Evolutionary conservation across 768 basidiomycete genomes (phyloP).

Genomic region (Leccinum imitatum): DNA sequence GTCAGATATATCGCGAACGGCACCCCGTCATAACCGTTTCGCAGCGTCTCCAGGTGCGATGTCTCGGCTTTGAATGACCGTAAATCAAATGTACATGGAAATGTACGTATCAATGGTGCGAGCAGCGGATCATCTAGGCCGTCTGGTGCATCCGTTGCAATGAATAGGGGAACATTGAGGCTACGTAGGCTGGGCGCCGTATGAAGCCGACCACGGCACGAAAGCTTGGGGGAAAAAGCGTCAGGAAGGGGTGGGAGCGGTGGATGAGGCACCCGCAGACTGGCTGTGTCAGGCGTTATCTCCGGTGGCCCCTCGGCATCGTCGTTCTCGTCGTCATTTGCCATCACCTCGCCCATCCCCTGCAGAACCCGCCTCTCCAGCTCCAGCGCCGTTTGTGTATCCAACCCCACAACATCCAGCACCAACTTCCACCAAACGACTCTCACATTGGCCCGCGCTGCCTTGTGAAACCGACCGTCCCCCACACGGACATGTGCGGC

Average conservation of each 20-base stretch:
- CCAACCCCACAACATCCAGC: slow-evolving; percentile 44
- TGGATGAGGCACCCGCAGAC: slow-evolving; percentile 28
- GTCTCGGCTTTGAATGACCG: slow-evolving; percentile 44
- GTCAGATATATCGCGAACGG: slow-evolving; percentile 46
- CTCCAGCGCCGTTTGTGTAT: slow-evolving; percentile 34
- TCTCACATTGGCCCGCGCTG: slow-evolving; percentile 43
- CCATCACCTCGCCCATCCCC: neutral
- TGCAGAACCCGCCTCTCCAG: slow-evolving; percentile 22
- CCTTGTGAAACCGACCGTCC: slow-evolving; percentile 58
- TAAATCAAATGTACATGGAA: slow-evolving; percentile 65
- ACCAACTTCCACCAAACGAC: slow-evolving; percentile 60
- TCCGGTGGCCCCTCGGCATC: slow-evolving; percentile 15
- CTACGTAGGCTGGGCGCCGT: slow-evolving; percentile 28
- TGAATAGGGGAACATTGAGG: slow-evolving; percentile 61
- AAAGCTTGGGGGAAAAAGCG: slow-evolving; percentile 7
- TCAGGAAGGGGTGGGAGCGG: slow-evolving; percentile 27
- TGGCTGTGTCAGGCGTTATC: slow-evolving; percentile 19
- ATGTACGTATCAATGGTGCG: slow-evolving; percentile 45
- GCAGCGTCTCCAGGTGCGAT: slow-evolving; percentile 34
- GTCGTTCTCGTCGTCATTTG: neutral
- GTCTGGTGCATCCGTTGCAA: slow-evolving; percentile 58
- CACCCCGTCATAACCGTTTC: slow-evolving; percentile 50
- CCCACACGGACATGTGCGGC: slow-evolving; percentile 69
- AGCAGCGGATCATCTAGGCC: slow-evolving; percentile 45
- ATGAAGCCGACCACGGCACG: slow-evolving; percentile 45